phyloP scores from a whole-genome alignment of 2,329 filamentous ascomycete species.

The Aspergillus sp. region DNA sequence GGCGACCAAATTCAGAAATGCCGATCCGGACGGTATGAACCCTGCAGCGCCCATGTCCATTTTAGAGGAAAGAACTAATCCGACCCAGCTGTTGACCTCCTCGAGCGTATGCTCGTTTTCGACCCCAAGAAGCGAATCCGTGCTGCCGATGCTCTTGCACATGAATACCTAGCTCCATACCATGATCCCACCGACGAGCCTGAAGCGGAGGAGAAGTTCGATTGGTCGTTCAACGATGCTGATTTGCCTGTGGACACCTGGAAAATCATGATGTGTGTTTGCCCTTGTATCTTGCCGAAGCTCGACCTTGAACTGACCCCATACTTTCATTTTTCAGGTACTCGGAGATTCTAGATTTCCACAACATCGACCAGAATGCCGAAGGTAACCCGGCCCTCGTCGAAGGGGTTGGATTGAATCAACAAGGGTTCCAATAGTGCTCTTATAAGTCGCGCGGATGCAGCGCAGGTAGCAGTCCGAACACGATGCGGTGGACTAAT shows the following conservation, averaged over 20 bases:
- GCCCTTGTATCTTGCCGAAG: not conserved
- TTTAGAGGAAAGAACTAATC: conserved; percentile 11
- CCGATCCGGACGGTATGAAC: conserved; percentile 73
- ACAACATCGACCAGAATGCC: conserved; percentile 72
- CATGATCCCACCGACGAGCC: conserved; percentile 98
- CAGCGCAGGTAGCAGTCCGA: conserved; percentile 16
- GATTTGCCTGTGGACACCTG: conserved; percentile 98
- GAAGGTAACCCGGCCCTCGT: conserved; percentile 33
- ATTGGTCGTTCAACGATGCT: conserved; percentile 99
- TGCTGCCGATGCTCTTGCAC: conserved; percentile 78
- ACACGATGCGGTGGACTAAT: conserved; percentile 21
- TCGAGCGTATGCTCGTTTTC: conserved; percentile 97
- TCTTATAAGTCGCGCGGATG: conserved; percentile 14
- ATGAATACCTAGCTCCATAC: conserved; percentile 94
- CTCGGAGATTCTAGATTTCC: conserved; percentile 97
- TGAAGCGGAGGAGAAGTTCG: conserved; percentile 93
- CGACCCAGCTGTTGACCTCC: conserved; percentile 75
- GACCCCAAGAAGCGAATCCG: conserved; percentile 95
- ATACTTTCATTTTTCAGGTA: conserved; percentile 66
- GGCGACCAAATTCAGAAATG: conserved; percentile 88
- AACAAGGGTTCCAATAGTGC: conserved; percentile 29
- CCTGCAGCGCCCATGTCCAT: not conserved
- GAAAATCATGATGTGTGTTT: conserved; percentile 98
- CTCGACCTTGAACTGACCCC: not conserved
- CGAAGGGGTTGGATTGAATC: conserved; percentile 23